Evolutionary conservation across 1,139 yeast genomes (phyloP).

Genomic region (Candida sanyaensis): DNA sequence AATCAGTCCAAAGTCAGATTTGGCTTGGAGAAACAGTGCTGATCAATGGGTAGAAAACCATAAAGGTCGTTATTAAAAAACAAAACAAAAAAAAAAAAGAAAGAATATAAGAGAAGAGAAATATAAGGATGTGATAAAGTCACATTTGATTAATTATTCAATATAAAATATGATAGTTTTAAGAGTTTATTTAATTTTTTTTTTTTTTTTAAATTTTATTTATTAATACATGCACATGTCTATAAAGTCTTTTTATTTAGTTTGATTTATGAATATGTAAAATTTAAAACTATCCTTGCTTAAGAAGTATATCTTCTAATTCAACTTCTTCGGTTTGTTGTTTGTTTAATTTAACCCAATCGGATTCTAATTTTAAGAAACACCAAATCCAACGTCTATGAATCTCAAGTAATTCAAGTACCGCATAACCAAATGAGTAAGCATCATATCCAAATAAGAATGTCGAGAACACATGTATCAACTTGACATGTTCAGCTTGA

Average conservation of each 20-base stretch:
- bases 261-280: constrained; percentile 2
- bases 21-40: constrained; percentile 55
- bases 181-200: not conserved
- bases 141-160: not conserved
- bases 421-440: constrained; percentile 60
- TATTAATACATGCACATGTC: not conserved
- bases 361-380: constrained; percentile 79
- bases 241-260: not conserved
- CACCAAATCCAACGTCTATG: constrained; percentile 90
- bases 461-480: constrained; percentile 22
- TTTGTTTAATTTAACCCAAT: constrained; percentile 47
- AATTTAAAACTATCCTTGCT: not conserved
- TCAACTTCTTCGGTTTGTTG: constrained; percentile 24
- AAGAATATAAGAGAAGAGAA: not conserved
- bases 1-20: constrained; percentile 51
- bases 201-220: not conserved
- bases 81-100: too few relatives aligned
- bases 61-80: constrained; percentile 6
- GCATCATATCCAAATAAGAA: constrained; percentile 47
- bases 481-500: constrained; percentile 13
- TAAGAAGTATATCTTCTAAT: constrained; percentile 12
- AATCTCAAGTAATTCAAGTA: constrained; percentile 72
- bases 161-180: not conserved
- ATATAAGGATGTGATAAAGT: not conserved
- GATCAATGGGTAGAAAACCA: constrained; percentile 47